Conservation (phyloP, 306 rosid genomes). For the Malus domestica region ASM211411v1 NC_041797.1:18923001-18923500, state of each 20-base stretch:
- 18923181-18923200: slow-evolving; percentile 97
- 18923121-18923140: slow-evolving; percentile 96
- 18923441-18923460: neutral
- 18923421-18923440: neutral
- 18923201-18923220: slow-evolving; percentile 78
- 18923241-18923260: neutral
- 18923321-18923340: slow-evolving; percentile 98
- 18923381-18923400: slow-evolving; percentile 98
- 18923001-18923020: neutral
- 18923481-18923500: slow-evolving; percentile 28
- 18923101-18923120: slow-evolving; percentile 90
- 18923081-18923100: slow-evolving; percentile 92
- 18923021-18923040: slow-evolving; percentile 8
- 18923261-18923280: slow-evolving; percentile 6
- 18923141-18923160: slow-evolving; percentile 96
- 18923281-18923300: neutral
- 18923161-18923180: slow-evolving; percentile 91
- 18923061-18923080: slow-evolving; percentile 44
- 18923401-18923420: slow-evolving; percentile 98
- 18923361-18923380: slow-evolving; percentile 74
- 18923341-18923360: slow-evolving; percentile 66
- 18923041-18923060: slow-evolving; percentile 9
- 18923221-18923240: slow-evolving; percentile 69
- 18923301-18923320: slow-evolving; percentile 41
- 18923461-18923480: slow-evolving; percentile 5